Evolutionary conservation across 225 moss, liverwort and hornwort species (phyloP), one percentile per base, ranked within the genome.

Genomic region (Physcomitrellopsis africana): DNA sequence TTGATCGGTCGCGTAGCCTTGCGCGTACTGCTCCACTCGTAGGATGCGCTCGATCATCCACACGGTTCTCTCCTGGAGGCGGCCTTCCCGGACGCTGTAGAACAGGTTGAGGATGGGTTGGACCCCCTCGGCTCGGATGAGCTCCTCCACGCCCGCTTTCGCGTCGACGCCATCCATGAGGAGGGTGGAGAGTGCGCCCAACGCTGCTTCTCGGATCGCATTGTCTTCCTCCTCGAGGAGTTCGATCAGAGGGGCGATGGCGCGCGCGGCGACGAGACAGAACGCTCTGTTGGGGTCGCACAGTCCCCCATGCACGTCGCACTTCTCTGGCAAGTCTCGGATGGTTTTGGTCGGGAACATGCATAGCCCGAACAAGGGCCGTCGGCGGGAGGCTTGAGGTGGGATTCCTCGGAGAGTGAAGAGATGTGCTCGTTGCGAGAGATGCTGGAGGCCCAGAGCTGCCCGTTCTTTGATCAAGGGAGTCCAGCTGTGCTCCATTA

Each of bases 21-120:
- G 23, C 29, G 67, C 77, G 16, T 63, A 81, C 14, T 72, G 62
- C 8, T 68, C 62, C 3, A 73, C 60, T 15, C 81, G 60, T 29
- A 81, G 55, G 27, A 81, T 68, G 29, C 81, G 76, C 67, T 81
- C 77, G 9, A 81, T 63, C 23, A 77, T 43, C 81, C 81, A 77
- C 9, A 81, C 61, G 13, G 68, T 68, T 47, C 46, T 66, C 60
- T 81, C 81, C 41, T 81, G 81, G 53, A 81, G 32, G 18, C 52
- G 54, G 23, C 81, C 77, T 63, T 61, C 72, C 22, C 75, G 69
- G 43, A 75, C 63, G 13, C 74, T 70, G 37, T 27, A 49, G 52
- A 81, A 42, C 5, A 81, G 13, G 13, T 77, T 67, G 44, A 81
- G 61, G 18, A 81, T 23, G 0, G 81, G 77, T 48, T 81, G 77